Conservation (phyloP, 495 filamentous ascomycete species). For the Aspergillus panamensis region DNA sequence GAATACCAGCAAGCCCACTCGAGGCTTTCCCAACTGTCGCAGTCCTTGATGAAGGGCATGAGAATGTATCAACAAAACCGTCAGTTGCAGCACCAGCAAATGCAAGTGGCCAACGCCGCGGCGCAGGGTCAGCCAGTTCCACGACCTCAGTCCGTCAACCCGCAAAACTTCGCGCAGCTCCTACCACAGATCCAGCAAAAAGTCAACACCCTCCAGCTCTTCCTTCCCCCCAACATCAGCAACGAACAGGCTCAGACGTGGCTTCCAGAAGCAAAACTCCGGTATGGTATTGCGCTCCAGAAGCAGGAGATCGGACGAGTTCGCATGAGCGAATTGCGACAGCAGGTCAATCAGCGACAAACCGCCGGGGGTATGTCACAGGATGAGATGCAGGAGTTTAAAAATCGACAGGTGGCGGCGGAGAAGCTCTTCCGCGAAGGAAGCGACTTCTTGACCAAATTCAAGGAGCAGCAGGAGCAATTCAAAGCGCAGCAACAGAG, state of each 20-base stretch:
- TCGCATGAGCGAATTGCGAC: constrained; percentile 36
- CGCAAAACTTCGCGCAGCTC: constrained; percentile 40
- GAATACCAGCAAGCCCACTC: constrained; percentile 61
- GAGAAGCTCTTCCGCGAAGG: constrained; percentile 47
- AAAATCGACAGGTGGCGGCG: constrained; percentile 40
- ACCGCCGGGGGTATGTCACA: constrained; percentile 35
- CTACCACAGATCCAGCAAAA: constrained; percentile 45
- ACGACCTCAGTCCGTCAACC: constrained; percentile 39
- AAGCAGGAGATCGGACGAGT: constrained; percentile 49
- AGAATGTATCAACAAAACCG: constrained; percentile 44
- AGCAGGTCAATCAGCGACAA: constrained; percentile 39
- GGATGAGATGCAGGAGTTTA: constrained; percentile 45
- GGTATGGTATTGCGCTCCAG: constrained; percentile 51
- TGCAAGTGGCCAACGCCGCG: constrained; percentile 25
- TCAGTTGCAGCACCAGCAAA: constrained; percentile 38
- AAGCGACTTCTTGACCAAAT: constrained; percentile 45
- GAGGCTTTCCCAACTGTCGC: constrained; percentile 62
- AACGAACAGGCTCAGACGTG: constrained; percentile 46
- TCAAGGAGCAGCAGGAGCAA: constrained; percentile 46
- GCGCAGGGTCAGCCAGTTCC: constrained; percentile 36
- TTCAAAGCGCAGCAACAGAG: constrained; percentile 44
- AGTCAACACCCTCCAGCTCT: constrained; percentile 44
- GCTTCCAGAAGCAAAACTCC: constrained; percentile 49
- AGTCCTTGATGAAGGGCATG: constrained; percentile 58
- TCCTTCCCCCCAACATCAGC: constrained; percentile 46